A percentile compares a stretch with the other conserved stretches of the same genome.
These are phyloP conservation scores for Brettanomyces anomalus DNA, from an alignment of 805 yeast species.

Conservation along the genomic window DNA sequence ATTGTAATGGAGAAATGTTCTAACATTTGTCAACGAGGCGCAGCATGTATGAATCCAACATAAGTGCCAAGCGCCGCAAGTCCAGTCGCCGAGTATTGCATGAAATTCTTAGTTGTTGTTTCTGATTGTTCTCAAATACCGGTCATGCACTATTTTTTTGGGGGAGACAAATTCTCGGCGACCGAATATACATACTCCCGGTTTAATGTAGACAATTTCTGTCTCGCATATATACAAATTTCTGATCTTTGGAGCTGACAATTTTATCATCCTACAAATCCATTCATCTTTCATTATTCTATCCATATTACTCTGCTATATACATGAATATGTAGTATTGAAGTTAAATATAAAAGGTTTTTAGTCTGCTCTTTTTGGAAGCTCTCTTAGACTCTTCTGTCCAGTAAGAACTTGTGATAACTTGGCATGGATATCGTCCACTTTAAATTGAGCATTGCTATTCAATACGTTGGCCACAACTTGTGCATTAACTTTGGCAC, in stretches of 20 bases:
- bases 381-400: conserved; percentile 9
- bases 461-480: conserved; percentile 24
- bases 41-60: no score
- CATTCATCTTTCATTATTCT: neutral
- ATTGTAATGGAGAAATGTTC: no score
- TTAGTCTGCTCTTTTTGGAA: conserved; percentile 14
- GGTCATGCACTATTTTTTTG: no score
- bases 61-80: no score
- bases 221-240: no score
- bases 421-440: conserved; percentile 14
- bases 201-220: neutral
- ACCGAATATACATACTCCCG: neutral
- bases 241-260: no score
- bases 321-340: neutral
- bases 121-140: no score
- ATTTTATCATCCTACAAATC: no score
- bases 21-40: no score
- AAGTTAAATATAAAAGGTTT: no score
- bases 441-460: conserved; percentile 23
- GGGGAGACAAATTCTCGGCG: neutral
- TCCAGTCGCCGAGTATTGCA: no score
- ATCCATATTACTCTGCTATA: neutral
- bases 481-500: conserved; percentile 20
- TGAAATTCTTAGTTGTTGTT: no score
- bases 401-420: conserved; percentile 16